Evolutionary conservation across 2,329 filamentous ascomycete species (phyloP), one percentile per base, ranked within the genome.

Genomic region (Aurifilum marmelostoma): DNA sequence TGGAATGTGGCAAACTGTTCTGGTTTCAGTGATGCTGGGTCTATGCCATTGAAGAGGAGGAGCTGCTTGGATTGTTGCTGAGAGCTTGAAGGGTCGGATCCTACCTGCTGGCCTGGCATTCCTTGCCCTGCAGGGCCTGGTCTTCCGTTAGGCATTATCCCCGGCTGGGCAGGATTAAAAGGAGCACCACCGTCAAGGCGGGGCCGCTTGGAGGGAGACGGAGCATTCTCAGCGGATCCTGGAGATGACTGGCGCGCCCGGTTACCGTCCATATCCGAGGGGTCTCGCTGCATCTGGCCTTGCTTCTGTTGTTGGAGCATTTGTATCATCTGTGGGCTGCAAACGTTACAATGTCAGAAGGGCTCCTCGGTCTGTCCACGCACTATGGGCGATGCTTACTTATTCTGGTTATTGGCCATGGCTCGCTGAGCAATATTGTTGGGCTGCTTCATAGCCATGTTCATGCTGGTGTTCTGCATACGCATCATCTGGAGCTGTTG

Each of bases 141-240:
- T 77, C 88, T 88, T 75, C 91, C 91, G 79, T 92, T 93, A 67
- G 89, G 88, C 81, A 91, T 91, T 87, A 94, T 91, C 72, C 81
- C 84, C 68, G 82, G 82, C 75, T 90, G 91, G 76, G 89, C 90
- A 72, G 90, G 89, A 77, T 92, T 92, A 80, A 93, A 93, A 12
- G 86, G 85, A 43, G 85, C 85, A 75, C 88, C 88, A 76, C 91
- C 89, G 73, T 94, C 92, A 71, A 97, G 87, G 68, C 94, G 92
- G 69, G 90, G 92, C 76, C 94, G 88, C 83, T 98, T 98, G 72
- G 92, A 95, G 1, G 95, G 95, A 41, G 95, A 98, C 5, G 94
- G 93, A 34, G 93, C 94, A 76, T 96, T 96, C 66, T 97, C 94
- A 67, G 89, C 90, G 50, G 91, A 91, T 64, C 90, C 89, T 9